Conservation (phyloP, 2,329 filamentous ascomycete genomes). For the Aureobasidium sp. region DNA sequence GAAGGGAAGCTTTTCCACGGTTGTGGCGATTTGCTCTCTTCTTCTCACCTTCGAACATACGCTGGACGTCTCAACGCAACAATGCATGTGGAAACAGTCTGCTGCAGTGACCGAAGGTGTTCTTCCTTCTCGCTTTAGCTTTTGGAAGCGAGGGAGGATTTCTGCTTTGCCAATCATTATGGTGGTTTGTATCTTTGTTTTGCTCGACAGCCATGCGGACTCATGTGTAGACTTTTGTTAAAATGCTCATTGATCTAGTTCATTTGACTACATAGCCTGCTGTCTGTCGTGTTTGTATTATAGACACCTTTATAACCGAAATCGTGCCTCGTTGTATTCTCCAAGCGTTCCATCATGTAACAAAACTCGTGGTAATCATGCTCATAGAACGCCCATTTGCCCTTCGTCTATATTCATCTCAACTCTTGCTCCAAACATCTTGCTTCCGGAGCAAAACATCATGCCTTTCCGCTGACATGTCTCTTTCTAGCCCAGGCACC, state of each 20-base stretch:
- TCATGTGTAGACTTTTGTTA: no score
- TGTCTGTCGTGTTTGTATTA: slow-evolving; percentile 6
- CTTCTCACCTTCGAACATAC: no score
- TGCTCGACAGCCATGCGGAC: no score
- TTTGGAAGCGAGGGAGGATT: no score
- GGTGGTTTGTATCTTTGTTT: no score
- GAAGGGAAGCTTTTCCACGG: no score
- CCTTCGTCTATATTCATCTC: not conserved
- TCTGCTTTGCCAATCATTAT: no score
- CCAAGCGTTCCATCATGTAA: not conserved
- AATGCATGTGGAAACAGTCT: no score
- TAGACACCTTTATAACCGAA: not conserved
- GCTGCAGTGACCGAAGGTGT: no score
- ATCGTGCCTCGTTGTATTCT: not conserved
- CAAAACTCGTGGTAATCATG: not conserved
- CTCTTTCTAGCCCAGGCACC: slow-evolving; percentile 28
- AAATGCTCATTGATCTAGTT: not conserved
- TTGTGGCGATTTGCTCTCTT: no score
- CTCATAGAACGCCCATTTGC: not conserved
- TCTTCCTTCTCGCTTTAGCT: no score
- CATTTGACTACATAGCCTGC: not conserved
- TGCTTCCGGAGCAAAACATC: not conserved
- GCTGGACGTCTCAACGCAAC: no score
- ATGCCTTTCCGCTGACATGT: slow-evolving; percentile 31
- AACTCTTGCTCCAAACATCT: not conserved